A percentile compares a stretch with the other conserved stretches of the same genome.
Evolutionary conservation across 805 yeast genomes (phyloP).

Genomic region (Torulaspora maleeae): DNA sequence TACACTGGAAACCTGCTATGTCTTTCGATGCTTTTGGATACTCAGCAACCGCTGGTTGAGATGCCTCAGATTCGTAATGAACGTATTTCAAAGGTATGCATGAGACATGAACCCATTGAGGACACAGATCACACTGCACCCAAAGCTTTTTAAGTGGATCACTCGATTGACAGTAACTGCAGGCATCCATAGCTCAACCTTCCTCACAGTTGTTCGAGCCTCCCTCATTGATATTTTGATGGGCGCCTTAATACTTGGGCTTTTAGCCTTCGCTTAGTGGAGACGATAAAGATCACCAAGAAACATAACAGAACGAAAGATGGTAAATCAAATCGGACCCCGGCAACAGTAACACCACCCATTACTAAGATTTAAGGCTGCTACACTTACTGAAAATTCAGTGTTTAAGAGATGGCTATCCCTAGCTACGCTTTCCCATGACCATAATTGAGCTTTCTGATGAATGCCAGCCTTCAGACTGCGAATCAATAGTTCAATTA

Average conservation of each 20-base stretch:
- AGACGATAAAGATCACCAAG: background rate
- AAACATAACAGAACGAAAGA: background rate
- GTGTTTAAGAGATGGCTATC: too few relatives aligned
- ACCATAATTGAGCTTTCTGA: too few relatives aligned
- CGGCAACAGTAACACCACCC: too few relatives aligned
- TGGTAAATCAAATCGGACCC: too few relatives aligned
- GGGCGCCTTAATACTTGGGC: background rate
- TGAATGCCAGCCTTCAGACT: too few relatives aligned
- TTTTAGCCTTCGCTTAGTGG: background rate
- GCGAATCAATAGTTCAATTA: too few relatives aligned
- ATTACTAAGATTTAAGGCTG: too few relatives aligned
- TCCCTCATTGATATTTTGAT: background rate
- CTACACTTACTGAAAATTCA: too few relatives aligned
- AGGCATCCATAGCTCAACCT: slow-evolving; percentile 9
- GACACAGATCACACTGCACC: slow-evolving; percentile 24
- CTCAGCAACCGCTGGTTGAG: slow-evolving; percentile 3
- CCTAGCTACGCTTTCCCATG: too few relatives aligned
- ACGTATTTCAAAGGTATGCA: slow-evolving; percentile 18
- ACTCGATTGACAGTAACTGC: slow-evolving; percentile 13
- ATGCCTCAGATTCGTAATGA: slow-evolving; percentile 1
- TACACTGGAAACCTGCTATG: slow-evolving; percentile 15
- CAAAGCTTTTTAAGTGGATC: slow-evolving; percentile 16
- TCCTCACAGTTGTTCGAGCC: background rate
- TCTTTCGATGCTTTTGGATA: slow-evolving; percentile 8
- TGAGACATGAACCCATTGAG: slow-evolving; percentile 22